phyloP scores from a whole-genome alignment of 129 eudicot species.

The Oenanthe sinensis region DNA sequence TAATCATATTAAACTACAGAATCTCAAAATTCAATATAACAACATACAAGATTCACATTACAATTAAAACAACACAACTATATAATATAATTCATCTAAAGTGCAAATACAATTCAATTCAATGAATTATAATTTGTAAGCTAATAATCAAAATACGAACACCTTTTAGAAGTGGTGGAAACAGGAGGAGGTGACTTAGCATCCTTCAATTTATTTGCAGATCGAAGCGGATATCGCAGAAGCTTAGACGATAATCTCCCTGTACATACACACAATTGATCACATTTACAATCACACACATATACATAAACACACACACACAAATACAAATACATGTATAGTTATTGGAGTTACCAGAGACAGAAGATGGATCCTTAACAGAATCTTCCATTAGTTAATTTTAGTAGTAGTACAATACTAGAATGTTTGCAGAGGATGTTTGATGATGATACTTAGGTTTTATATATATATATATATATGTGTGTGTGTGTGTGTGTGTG shows the following conservation, averaged over 20 bases:
- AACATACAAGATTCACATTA: neutral
- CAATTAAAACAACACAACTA: neutral
- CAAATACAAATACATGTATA: neutral
- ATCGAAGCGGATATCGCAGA: slow-evolving; percentile 76
- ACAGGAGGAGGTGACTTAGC: slow-evolving; percentile 36
- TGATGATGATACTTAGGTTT: neutral
- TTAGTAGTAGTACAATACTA: neutral
- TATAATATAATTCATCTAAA: no score
- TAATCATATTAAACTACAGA: no score
- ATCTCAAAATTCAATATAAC: neutral
- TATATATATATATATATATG: no score
- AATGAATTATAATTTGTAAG: no score
- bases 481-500: no score
- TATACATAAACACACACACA: neutral
- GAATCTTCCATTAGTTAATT: slow-evolving; percentile 2
- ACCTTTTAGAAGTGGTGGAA: slow-evolving; percentile 46
- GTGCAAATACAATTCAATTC: no score
- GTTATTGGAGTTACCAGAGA: slow-evolving; percentile 17
- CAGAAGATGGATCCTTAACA: slow-evolving; percentile 8
- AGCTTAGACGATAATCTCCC: slow-evolving; percentile 44
- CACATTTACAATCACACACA: neutral
- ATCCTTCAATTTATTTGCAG: slow-evolving; percentile 48
- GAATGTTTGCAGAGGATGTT: neutral
- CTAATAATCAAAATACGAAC: neutral
- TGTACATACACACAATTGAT: slow-evolving; percentile 11